Conservation (phyloP, 208 protist species). For the Phytomonas francai region DNA sequence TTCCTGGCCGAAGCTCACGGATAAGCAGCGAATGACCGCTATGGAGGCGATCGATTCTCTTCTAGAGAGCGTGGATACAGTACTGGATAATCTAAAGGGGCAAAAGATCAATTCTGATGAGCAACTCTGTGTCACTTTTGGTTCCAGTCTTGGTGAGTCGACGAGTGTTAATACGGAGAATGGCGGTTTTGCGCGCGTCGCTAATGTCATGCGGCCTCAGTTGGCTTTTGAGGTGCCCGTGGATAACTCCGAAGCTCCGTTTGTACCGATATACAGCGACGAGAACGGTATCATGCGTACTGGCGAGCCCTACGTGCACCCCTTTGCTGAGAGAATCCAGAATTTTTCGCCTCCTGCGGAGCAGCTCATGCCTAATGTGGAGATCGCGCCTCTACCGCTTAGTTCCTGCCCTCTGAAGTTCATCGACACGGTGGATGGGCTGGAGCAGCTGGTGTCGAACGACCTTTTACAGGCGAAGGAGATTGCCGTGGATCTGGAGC, state of each 20-base stretch:
- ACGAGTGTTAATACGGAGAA: slow-evolving; percentile 2
- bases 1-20: slow-evolving; percentile 19
- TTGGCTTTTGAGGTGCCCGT: slow-evolving; percentile 66
- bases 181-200: slow-evolving; percentile 16
- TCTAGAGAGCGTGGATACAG: slow-evolving; percentile 73
- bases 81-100: slow-evolving; percentile 73
- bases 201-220: slow-evolving; percentile 56
- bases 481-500: slow-evolving; percentile 95
- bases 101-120: slow-evolving; percentile 48
- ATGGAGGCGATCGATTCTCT: slow-evolving; percentile 85
- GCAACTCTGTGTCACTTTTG: slow-evolving; percentile 77
- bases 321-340: slow-evolving; percentile 63
- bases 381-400: slow-evolving; percentile 60
- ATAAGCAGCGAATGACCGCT: slow-evolving; percentile 45
- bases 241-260: slow-evolving; percentile 63
- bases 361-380: slow-evolving; percentile 47
- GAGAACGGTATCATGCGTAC: slow-evolving; percentile 33
- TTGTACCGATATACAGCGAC: slow-evolving; percentile 58
- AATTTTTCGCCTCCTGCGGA: slow-evolving; percentile 25
- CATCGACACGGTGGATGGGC: slow-evolving; percentile 49
- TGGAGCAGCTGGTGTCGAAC: slow-evolving; percentile 33
- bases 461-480: slow-evolving; percentile 25
- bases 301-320: slow-evolving; percentile 59
- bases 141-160: slow-evolving; percentile 36
- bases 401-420: slow-evolving; percentile 51